Percentiles rank a stretch among this genome's conserved stretches.
Evolutionary conservation across 768 basidiomycete genomes (phyloP).

Genomic region (Macrolepiota dolichaula): DNA sequence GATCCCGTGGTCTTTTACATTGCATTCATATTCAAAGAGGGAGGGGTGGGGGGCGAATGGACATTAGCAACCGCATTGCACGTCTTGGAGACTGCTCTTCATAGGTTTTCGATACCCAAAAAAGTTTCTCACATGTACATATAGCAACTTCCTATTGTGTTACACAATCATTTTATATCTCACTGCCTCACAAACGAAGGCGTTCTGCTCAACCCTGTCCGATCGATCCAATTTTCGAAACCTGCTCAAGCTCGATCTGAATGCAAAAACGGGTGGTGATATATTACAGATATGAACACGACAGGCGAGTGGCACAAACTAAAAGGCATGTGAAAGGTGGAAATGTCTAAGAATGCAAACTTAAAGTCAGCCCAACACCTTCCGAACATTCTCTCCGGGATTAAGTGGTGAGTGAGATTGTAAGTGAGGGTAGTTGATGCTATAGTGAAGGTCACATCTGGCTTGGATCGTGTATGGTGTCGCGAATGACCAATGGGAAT

Average conservation of each 20-base stretch:
- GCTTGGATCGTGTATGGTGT: neutral
- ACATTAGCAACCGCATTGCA: too few relatives aligned
- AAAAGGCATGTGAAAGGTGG: neutral
- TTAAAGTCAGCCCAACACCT: neutral
- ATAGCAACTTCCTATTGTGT: too few relatives aligned
- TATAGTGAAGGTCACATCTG: neutral
- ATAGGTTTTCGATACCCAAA: too few relatives aligned
- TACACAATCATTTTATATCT: too few relatives aligned
- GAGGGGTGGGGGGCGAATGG: too few relatives aligned
- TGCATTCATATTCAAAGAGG: neutral
- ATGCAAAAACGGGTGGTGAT: neutral
- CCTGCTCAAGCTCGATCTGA: too few relatives aligned
- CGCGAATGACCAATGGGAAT: neutral
- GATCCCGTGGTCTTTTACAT: neutral
- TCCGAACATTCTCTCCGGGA: too few relatives aligned
- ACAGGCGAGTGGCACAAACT: neutral
- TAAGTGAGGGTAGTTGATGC: neutral
- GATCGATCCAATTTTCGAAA: neutral
- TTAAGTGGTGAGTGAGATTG: neutral
- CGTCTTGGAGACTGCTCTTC: too few relatives aligned
- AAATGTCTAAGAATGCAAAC: neutral
- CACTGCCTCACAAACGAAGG: too few relatives aligned
- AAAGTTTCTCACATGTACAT: too few relatives aligned
- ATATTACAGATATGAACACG: conserved; percentile 8
- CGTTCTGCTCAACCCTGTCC: neutral